Conservation (phyloP, 1,284 basidiomycete genomes). For the Jaminaea rosea region DNA sequence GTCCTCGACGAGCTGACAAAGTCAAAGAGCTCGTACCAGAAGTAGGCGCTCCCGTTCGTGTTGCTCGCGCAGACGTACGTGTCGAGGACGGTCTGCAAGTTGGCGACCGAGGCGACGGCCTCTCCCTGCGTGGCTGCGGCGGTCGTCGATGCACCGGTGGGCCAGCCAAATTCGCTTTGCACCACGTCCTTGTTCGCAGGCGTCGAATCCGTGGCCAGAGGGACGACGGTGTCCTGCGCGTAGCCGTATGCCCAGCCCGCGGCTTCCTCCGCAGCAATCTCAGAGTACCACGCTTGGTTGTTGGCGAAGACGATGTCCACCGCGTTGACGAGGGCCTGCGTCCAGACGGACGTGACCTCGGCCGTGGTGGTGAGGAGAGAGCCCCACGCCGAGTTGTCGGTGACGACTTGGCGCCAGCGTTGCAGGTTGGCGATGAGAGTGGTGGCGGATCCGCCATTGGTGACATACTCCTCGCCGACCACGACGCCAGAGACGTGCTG, state of each 20-base stretch:
- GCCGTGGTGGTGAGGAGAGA: conserved; percentile 70
- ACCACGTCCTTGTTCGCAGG: conserved; percentile 47
- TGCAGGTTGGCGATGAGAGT: conserved; percentile 60
- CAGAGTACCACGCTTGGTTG: conserved; percentile 53
- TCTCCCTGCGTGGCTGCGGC: conserved; percentile 13
- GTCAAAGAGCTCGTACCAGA: conserved; percentile 61
- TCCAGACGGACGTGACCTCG: conserved; percentile 71
- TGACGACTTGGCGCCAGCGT: conserved; percentile 56
- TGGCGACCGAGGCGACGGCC: conserved; percentile 19
- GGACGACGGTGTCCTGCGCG: background rate
- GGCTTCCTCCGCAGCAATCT: conserved; percentile 60
- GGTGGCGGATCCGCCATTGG: conserved; percentile 15
- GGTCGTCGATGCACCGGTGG: conserved; percentile 54
- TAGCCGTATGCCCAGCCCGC: conserved; percentile 57
- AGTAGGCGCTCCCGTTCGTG: conserved; percentile 56
- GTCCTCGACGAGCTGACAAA: conserved; percentile 57
- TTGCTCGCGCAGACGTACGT: conserved; percentile 82
- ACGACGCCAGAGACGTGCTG: conserved; percentile 70
- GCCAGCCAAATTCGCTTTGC: conserved; percentile 92
- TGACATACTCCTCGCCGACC: conserved; percentile 48
- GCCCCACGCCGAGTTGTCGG: conserved; percentile 48
- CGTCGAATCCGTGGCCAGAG: background rate
- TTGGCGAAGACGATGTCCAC: conserved; percentile 65
- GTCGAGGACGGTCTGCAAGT: conserved; percentile 58
- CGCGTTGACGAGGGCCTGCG: conserved; percentile 58